Base-by-base conservation (phyloP, 352 stramenopile genomes). In the Blastocystis sp. region DNA sequence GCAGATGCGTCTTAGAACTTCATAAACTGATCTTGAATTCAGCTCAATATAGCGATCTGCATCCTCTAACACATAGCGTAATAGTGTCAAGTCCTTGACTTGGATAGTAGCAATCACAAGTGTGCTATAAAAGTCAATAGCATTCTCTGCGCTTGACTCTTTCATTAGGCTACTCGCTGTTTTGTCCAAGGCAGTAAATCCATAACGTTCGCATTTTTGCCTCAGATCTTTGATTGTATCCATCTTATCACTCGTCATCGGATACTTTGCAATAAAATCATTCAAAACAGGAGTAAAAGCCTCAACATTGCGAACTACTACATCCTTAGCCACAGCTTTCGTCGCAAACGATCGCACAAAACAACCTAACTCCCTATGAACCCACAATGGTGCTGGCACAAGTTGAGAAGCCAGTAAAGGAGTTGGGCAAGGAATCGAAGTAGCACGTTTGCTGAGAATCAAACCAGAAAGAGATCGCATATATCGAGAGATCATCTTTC, bases 231-330 rank as follows among this genome's bases (percentile, higher is more conserved):
- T 39, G 20, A 78, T n/a, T 8, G 56, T 56, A 0, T 39, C 43
- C 24, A 37, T 45, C 39, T 78, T 78, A 45, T 78, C 34, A 34
- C 50, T 45, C 20, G 66, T 18, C 24, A 78, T 78, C 18, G 50
- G 20, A 20, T 78, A 78, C 39, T 78, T 39, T 13, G 66, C 34
- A 54, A 45, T 45, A 53, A 78, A 78, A 9, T 47, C 50, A 78
- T 78, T 78, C 20, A 78, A 45, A 26, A 78, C 37, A 37, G 66
- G 66, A 78, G 66, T 34, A 56, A 78, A 78, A 59, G 20, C 24
- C 43, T 39, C 6, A 18, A 78, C 39, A 45, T 78, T 26, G 43
- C 66, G 37, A 53, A 13, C 20, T 18, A 55, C 66, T 34, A 6
- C 50, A 5, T 78, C 50, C 6, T 24, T 18, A 24, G n/a, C 6